Conservation (phyloP, 805 yeast species). For the Candida odintsovae region DNA sequence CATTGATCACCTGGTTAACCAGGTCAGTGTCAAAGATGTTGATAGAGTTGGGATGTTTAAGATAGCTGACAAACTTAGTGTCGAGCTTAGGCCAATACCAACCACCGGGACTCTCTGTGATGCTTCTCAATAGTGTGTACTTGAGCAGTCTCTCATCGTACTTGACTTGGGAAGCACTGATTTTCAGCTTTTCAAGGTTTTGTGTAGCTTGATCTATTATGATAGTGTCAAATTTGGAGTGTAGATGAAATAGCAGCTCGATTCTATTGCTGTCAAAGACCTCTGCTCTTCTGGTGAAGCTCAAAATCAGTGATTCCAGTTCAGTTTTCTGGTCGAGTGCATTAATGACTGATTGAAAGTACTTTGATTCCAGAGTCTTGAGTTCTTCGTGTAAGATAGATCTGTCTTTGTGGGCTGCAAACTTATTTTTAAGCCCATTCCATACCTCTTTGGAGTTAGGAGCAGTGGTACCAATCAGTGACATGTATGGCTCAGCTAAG, state of each 20-base stretch:
- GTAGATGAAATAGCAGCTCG: slow-evolving; percentile 8
- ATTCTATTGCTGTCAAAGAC: slow-evolving; percentile 15
- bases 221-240: slow-evolving; percentile 8
- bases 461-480: neutral
- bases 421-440: slow-evolving; percentile 14
- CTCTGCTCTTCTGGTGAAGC: slow-evolving; percentile 10
- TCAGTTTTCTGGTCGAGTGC: slow-evolving; percentile 2
- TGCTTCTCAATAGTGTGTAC: slow-evolving; percentile 7
- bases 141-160: slow-evolving; percentile 5
- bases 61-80: slow-evolving; percentile 7
- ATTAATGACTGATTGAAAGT: slow-evolving; percentile 6
- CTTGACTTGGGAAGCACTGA: neutral
- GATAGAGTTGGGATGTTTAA: neutral
- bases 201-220: slow-evolving; percentile 5
- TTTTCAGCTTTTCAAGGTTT: slow-evolving; percentile 1
- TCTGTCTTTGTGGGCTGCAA: slow-evolving; percentile 4
- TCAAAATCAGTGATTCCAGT: slow-evolving; percentile 12
- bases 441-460: slow-evolving; percentile 10
- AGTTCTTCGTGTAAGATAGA: slow-evolving; percentile 10
- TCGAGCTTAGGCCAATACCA: slow-evolving; percentile 24
- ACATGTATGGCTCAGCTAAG: neutral
- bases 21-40: slow-evolving; percentile 21
- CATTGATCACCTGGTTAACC: slow-evolving; percentile 10
- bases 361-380: slow-evolving; percentile 1
- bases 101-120: slow-evolving; percentile 5